Base-by-base conservation (phyloP, 202 grass and related monocot genomes). In the Panicum hallii region DNA sequence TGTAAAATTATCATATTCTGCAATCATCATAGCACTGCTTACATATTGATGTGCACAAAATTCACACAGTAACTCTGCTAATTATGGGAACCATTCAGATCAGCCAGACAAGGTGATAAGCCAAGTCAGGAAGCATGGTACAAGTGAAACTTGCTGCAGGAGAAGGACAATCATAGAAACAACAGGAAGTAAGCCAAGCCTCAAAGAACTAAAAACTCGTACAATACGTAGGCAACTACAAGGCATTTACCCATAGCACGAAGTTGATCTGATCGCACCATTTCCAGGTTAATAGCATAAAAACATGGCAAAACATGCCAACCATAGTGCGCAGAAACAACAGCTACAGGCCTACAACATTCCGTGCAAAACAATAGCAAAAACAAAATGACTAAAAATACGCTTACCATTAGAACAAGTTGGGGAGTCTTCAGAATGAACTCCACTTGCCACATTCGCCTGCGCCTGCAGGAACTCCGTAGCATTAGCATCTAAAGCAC, bases 1-100 rank as follows among this genome's bases (percentile, higher is more conserved):
- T 86, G 56, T 50, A 82, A 77, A 56, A 70, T 85, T 40, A 76
- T 58, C 68, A 86, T 79, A 63, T 42, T 80, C 94, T 97, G 79
- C 19, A 87, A 84, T 30, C 44, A 89, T 20, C 11, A 26, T 23
- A 82, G 42, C 36, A 85, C 80, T 68, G 19, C 26, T 82, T 66
- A 86, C 69, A 80, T 63, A 77, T 44, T 54, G 32, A 67, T 73
- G 49, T 4, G 23, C 44, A 52, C 36, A 70, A 73, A 81, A 40
- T 49, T 69, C 70, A 64, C n/a, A 30, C 11, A 40, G 44, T 52
- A 90, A 72, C 79, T 66, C 11, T 42, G 64, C 11, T 54, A 79
- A 81, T 28, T 63, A 65, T 62, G 16, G 36, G 13, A 72, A 44
- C 4, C 56, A 58, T 20, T 66, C 23, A 77, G 58, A 84, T 48